Percentiles rank a stretch among this genome's conserved stretches.
phyloP scores from a whole-genome alignment of 2,329 filamentous ascomycete genomes.

The Onygenales sp. region DNA sequence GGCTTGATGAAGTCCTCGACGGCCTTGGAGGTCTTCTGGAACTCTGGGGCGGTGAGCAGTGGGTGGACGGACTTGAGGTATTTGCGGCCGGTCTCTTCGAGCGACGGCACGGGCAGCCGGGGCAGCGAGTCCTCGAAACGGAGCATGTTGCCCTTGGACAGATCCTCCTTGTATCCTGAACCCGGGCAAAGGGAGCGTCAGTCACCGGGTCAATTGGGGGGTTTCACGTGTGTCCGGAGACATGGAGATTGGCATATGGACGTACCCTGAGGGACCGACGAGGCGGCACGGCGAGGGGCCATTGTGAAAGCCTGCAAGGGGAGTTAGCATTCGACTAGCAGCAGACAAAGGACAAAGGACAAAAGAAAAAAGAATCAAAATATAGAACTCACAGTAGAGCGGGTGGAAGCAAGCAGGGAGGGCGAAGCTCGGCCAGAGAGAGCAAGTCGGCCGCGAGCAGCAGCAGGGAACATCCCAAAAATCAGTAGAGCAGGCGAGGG shows the following conservation, averaged over 20 bases:
- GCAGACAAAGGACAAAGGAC: not conserved
- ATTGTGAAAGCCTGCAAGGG: slow-evolving; percentile 17
- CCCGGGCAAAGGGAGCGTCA: not conserved
- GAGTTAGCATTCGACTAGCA: not conserved
- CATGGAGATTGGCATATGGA: slow-evolving; percentile 1
- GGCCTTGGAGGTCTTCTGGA: slow-evolving; percentile 59
- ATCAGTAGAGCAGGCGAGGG: slow-evolving; percentile 4
- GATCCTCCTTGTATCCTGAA: slow-evolving; percentile 55
- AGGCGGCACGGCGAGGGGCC: slow-evolving; percentile 26
- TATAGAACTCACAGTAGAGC: slow-evolving; percentile 21
- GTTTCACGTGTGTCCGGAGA: not conserved
- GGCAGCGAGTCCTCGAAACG: slow-evolving; percentile 59
- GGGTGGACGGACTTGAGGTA: slow-evolving; percentile 60
- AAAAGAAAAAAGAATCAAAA: not conserved
- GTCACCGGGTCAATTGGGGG: slow-evolving; percentile 6
- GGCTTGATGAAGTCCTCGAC: slow-evolving; percentile 82
- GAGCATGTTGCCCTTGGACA: slow-evolving; percentile 54
- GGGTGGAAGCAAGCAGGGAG: slow-evolving; percentile 19
- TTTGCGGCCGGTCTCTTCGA: slow-evolving; percentile 54
- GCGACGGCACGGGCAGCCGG: slow-evolving; percentile 50
- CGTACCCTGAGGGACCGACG: slow-evolving; percentile 38
- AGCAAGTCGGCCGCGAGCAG: slow-evolving; percentile 34
- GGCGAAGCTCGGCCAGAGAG: slow-evolving; percentile 30
- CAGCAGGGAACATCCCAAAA: slow-evolving; percentile 32
- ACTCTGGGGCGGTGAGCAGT: slow-evolving; percentile 50